These are phyloP conservation scores for Ophiorrhiza pumila DNA, from an alignment of 257 asterid genomes.

Conservation along the genomic window DNA sequence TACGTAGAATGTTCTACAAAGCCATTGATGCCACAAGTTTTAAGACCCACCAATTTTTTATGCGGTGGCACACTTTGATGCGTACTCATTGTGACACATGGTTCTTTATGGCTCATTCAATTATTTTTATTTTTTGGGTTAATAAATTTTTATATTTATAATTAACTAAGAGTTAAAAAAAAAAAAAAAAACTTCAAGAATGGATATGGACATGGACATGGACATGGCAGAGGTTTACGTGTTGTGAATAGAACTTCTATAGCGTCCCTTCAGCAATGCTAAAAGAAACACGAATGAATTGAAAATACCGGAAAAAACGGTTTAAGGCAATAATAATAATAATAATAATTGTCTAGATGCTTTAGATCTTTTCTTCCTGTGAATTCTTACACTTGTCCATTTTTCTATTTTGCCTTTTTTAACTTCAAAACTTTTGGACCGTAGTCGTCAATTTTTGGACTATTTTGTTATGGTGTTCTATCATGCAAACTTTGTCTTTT, in stretches of 20 bases:
- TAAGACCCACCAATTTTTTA: not conserved
- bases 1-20: constrained; percentile 9
- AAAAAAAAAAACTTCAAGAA: too few species aligned
- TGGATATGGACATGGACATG: too few species aligned
- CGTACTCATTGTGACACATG: constrained; percentile 19
- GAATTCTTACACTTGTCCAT: not conserved
- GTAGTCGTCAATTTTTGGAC: not conserved
- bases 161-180: not conserved
- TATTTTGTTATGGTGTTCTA: not conserved
- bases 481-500: not conserved
- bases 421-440: not conserved
- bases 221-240: too few species aligned
- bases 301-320: constrained; percentile 2
- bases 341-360: not conserved
- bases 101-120: not conserved
- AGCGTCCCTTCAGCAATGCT: too few species aligned
- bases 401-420: not conserved
- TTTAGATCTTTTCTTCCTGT: not conserved
- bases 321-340: not conserved
- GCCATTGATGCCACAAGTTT: not conserved
- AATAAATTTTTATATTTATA: too few species aligned
- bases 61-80: constrained; percentile 23
- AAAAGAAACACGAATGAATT: too few species aligned
- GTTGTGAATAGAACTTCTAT: too few species aligned
- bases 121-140: not conserved